A percentile compares a stretch with the other conserved stretches of the same genome.
These are phyloP conservation scores for Centaurea solstitialis DNA, from an alignment of 129 eudicot species.

Conservation along the genomic window DNA sequence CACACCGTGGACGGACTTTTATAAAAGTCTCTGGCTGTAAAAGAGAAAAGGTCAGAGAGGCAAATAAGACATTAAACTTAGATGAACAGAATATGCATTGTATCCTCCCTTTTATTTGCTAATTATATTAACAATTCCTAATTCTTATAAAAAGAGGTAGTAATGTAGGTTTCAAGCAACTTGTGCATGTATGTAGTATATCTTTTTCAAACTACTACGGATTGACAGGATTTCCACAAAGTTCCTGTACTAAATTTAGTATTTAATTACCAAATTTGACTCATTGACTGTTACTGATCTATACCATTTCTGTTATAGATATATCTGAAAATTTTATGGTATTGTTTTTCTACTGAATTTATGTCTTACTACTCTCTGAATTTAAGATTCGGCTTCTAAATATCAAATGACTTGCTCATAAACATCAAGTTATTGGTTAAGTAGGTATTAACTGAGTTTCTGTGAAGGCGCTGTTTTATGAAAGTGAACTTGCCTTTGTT, in stretches of 20 bases:
- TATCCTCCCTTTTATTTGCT: not conserved
- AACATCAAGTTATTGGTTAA: not conserved
- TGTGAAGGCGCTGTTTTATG: not conserved
- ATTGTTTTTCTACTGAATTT: not conserved
- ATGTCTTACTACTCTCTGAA: not conserved
- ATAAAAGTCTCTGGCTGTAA: conserved; percentile 89
- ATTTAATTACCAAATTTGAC: not conserved
- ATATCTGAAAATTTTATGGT: not conserved
- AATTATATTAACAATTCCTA: not conserved
- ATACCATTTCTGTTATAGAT: not conserved
- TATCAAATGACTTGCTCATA: not conserved
- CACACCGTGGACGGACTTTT: conserved; percentile 91
- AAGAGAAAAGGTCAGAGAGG: conserved; percentile 13
- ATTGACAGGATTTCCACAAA: not conserved
- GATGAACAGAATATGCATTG: not conserved
- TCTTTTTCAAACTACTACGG: not conserved
- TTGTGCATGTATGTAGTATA: not conserved
- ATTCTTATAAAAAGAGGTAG: not conserved
- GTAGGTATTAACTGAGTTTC: not conserved
- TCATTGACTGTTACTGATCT: not conserved
- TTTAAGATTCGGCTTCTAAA: not conserved
- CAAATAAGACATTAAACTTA: not conserved
- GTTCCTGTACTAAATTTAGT: not conserved
- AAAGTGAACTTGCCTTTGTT: not conserved
- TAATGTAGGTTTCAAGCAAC: not conserved